Evolutionary conservation across 805 yeast species (phyloP), one percentile per base, ranked within the genome.

Genomic region (Jamesozyma gamospora): DNA sequence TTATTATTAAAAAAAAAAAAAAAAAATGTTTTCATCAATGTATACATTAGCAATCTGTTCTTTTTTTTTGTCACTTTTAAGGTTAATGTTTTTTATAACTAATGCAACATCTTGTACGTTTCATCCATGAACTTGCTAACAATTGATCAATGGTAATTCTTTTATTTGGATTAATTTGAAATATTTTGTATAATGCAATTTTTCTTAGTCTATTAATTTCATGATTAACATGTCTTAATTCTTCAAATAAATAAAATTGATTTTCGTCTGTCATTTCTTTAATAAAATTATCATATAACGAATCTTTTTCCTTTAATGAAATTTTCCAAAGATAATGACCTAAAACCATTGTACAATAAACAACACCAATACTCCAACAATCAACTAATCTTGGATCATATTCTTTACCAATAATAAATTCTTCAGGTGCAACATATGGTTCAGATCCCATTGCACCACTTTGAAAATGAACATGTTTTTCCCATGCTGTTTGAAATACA

Each of bases 401-500:
- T 36, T 66, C 65, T 34, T 65, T 69, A 34, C 70, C 67, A 4
- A 64, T 58, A 15, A 56, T 54, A 54, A 74, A 82, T 59, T 88
- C 95, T 55, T 87, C 96, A 0, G 96, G 96, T 0, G 96, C 84
- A 57, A 86, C 85, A 61, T 85, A 88, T 1, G 96, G 92, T 42
- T 79, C 90, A 1, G 94, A 81, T 3, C 96, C 96, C 52, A 88
- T 75, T 4, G 81, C 72, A n/a, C 95, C 94, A 17, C 66, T 61
- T 27, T 79, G 72, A 38, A 74, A 67, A 52, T 80, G 87, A 30
- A 77, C 74, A 36, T 79, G 79, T 40, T 67, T 69, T 52, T 85
- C 95, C 94, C 95, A 88, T 3, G 87, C 85, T 40, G 95, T 86
- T 46, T 83, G 76, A 60, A 88, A 83, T 26, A 92, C 95, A 43